phyloP scores from a whole-genome alignment of 306 rosid species.

The Casuarina cunninghamiana region DNA sequence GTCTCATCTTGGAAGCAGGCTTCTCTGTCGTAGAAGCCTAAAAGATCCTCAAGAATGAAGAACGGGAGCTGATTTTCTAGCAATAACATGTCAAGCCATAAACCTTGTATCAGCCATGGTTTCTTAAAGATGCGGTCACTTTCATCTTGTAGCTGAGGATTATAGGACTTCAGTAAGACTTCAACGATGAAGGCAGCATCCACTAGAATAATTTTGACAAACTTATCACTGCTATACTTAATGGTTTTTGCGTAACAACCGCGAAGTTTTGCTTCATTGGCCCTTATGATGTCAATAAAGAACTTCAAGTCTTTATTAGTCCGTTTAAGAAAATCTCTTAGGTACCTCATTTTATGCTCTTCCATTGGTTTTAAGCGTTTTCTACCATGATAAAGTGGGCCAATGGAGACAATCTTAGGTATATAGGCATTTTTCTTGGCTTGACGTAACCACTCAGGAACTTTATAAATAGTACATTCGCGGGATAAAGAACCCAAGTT shows the following conservation, averaged over 20 bases:
- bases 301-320: not conserved
- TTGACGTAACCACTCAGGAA: constrained; percentile 21
- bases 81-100: constrained; percentile 36
- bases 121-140: constrained; percentile 30
- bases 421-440: constrained; percentile 19
- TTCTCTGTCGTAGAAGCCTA: not conserved
- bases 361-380: constrained; percentile 30
- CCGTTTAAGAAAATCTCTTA: constrained; percentile 25
- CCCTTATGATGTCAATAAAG: constrained; percentile 11
- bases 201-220: constrained; percentile 20
- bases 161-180: constrained; percentile 20
- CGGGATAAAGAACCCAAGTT: constrained; percentile 14
- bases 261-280: constrained; percentile 15
- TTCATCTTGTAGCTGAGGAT: not conserved
- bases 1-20: not conserved
- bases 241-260: constrained; percentile 22
- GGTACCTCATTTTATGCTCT: constrained; percentile 31
- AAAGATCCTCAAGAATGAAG: constrained; percentile 35
- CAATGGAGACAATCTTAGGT: constrained; percentile 39
- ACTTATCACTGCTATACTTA: constrained; percentile 13
- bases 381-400: constrained; percentile 32
- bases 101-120: constrained; percentile 36
- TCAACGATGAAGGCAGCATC: constrained; percentile 38
- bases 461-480: constrained; percentile 26
- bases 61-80: constrained; percentile 59